Evolutionary conservation across 225 moss, liverwort and hornwort genomes (phyloP).

Genomic region (Thuidium tamariscinum): DNA sequence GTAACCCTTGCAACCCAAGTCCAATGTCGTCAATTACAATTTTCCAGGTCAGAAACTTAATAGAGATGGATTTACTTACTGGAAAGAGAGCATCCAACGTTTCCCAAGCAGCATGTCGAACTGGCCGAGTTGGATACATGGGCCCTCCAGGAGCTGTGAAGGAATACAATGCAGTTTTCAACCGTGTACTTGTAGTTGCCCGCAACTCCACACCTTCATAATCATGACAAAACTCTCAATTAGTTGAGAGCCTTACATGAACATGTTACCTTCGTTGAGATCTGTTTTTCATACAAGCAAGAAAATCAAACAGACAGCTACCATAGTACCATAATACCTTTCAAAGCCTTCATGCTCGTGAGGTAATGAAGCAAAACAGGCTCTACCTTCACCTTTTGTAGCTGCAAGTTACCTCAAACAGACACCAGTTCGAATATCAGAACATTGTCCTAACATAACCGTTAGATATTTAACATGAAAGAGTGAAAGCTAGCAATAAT

Average conservation of each 20-base stretch:
- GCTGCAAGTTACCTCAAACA: slow-evolving; percentile 26
- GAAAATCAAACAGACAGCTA: neutral
- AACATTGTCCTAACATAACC: neutral
- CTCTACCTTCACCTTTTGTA: slow-evolving; percentile 97
- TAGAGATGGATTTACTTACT: slow-evolving; percentile 14
- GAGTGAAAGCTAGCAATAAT: neutral
- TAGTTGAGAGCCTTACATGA: neutral
- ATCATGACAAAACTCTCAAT: neutral
- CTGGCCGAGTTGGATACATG: slow-evolving; percentile 89
- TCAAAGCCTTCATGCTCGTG: slow-evolving; percentile 66
- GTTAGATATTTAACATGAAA: neutral
- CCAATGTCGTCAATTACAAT: neutral
- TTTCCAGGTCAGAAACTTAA: neutral
- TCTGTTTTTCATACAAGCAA: neutral
- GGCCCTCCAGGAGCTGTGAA: slow-evolving; percentile 97
- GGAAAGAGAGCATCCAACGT: slow-evolving; percentile 86
- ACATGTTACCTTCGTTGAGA: neutral
- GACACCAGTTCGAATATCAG: neutral
- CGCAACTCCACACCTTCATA: slow-evolving; percentile 63
- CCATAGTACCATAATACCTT: slow-evolving; percentile 55
- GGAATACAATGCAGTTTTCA: slow-evolving; percentile 84
- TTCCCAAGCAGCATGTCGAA: slow-evolving; percentile 95
- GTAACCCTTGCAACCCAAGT: neutral
- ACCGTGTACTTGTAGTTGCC: slow-evolving; percentile 75
- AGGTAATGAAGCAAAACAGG: slow-evolving; percentile 87